These are phyloP conservation scores for Venturia carpophila DNA, from an alignment of 2,329 filamentous ascomycete species.

Conservation along the genomic window DNA sequence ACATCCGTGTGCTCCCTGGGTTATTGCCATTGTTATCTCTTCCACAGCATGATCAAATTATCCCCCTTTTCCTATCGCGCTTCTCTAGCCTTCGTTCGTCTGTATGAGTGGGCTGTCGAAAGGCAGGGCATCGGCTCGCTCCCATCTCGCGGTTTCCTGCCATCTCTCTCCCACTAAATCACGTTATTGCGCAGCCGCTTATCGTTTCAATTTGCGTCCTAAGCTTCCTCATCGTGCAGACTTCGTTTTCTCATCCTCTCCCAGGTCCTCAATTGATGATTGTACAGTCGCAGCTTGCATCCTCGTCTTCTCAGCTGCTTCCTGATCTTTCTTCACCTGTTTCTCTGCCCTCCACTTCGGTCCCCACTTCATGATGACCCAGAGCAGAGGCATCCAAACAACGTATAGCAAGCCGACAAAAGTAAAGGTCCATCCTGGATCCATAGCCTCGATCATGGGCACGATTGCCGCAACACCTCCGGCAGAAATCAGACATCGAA, in stretches of 20 bases:
- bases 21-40: too few relatives aligned
- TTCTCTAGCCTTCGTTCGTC: background rate
- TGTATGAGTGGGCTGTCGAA: background rate
- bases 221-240: background rate
- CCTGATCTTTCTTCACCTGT: slow-evolving; percentile 10
- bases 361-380: slow-evolving; percentile 13
- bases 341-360: slow-evolving; percentile 16
- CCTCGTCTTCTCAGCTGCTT: slow-evolving; percentile 8
- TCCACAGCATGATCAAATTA: background rate
- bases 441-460: slow-evolving; percentile 50
- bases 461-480: slow-evolving; percentile 53
- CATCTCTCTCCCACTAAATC: background rate
- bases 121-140: background rate
- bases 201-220: background rate
- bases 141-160: background rate
- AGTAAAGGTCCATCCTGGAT: slow-evolving; percentile 45
- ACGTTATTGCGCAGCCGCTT: background rate
- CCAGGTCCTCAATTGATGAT: background rate
- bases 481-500: slow-evolving; percentile 55
- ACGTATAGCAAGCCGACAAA: slow-evolving; percentile 16
- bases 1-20: too few relatives aligned
- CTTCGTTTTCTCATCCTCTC: background rate
- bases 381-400: slow-evolving; percentile 17
- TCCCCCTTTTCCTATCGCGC: too few relatives aligned
- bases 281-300: background rate